Conservation (phyloP, 352 stramenopile genomes). For the Phytophthora sp. region DNA sequence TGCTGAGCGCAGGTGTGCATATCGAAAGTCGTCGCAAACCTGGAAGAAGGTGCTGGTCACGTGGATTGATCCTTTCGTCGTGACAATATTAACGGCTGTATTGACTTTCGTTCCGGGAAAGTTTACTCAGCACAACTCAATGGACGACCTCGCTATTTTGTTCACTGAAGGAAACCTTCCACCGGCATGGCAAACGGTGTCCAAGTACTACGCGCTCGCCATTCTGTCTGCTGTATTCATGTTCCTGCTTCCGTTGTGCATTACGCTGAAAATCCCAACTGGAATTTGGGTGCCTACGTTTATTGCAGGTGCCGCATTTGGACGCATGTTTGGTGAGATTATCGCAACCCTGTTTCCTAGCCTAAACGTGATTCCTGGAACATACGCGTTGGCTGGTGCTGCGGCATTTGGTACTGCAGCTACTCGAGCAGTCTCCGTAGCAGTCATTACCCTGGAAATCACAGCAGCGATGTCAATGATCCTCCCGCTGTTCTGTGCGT, state of each 20-base stretch:
- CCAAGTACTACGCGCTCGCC: constrained; percentile 72
- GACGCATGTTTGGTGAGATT: constrained; percentile 78
- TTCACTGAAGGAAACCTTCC: constrained; percentile 64
- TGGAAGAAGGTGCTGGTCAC: constrained; percentile 61
- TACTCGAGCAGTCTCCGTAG: constrained; percentile 81
- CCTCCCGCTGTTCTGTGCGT: constrained; percentile 80
- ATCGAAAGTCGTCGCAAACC: constrained; percentile 44
- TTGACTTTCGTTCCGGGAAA: constrained; percentile 77
- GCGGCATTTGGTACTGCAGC: constrained; percentile 72
- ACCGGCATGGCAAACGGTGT: constrained; percentile 51
- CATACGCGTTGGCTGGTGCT: constrained; percentile 81
- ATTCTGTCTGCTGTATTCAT: constrained; percentile 58
- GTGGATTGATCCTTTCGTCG: constrained; percentile 71
- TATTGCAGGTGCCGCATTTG: constrained; percentile 81
- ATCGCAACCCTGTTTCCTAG: constrained; percentile 39
- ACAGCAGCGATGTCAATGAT: constrained; percentile 85
- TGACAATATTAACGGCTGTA: constrained; percentile 66
- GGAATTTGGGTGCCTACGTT: constrained; percentile 89
- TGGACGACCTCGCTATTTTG: constrained; percentile 66
- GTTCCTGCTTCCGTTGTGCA: constrained; percentile 78
- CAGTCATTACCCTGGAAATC: constrained; percentile 89
- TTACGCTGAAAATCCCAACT: constrained; percentile 81
- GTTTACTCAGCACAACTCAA: constrained; percentile 60
- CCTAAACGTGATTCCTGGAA: constrained; percentile 48
- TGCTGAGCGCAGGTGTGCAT: constrained; percentile 42